These are phyloP conservation scores for Saccharomycopsis guyanensis DNA, from an alignment of 805 yeast species.

Conservation along the genomic window DNA sequence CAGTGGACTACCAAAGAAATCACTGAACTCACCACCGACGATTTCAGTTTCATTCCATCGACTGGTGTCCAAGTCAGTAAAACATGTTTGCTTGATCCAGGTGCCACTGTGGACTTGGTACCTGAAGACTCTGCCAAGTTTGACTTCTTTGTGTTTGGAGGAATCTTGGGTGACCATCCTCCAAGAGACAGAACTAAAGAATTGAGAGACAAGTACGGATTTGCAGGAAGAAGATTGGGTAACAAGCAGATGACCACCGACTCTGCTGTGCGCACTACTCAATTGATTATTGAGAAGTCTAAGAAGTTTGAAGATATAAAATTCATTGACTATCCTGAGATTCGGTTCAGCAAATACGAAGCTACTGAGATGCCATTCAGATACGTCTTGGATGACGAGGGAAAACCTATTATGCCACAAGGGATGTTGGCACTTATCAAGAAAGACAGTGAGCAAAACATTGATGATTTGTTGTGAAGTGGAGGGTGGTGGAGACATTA, in stretches of 20 bases:
- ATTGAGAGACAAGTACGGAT: slow-evolving; percentile 70
- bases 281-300: slow-evolving; percentile 57
- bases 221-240: slow-evolving; percentile 82
- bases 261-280: slow-evolving; percentile 91
- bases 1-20: slow-evolving; percentile 80
- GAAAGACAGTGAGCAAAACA: slow-evolving; percentile 74
- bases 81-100: slow-evolving; percentile 85
- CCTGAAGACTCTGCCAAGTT: slow-evolving; percentile 62
- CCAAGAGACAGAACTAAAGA: slow-evolving; percentile 89
- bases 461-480: slow-evolving; percentile 53
- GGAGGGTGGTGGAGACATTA: too few species aligned
- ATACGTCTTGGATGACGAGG: slow-evolving; percentile 58
- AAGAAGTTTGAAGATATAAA: slow-evolving; percentile 61
- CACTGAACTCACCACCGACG: slow-evolving; percentile 32
- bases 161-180: slow-evolving; percentile 92
- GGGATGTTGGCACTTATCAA: slow-evolving; percentile 88
- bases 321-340: slow-evolving; percentile 91
- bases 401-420: slow-evolving; percentile 77
- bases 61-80: slow-evolving; percentile 37
- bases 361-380: slow-evolving; percentile 98
- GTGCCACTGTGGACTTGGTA: slow-evolving; percentile 63
- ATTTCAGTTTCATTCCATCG: slow-evolving; percentile 28
- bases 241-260: slow-evolving; percentile 94
- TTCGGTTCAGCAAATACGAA: slow-evolving; percentile 78
- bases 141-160: slow-evolving; percentile 93